These are phyloP conservation scores for Phaffomyces opuntiae DNA, from an alignment of 805 yeast species.

Conservation along the genomic window DNA sequence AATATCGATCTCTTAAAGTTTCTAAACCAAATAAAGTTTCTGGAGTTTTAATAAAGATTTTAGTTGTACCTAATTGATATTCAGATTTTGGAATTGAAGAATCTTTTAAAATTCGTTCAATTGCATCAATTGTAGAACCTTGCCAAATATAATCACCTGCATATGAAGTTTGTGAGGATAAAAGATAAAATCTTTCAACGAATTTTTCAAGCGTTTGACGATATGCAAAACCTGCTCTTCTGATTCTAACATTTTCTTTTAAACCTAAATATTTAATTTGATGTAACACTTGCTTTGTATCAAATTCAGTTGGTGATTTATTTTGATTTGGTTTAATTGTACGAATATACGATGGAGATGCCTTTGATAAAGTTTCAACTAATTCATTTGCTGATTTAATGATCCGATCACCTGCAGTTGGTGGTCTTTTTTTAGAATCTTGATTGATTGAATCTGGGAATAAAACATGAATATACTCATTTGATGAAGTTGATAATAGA, in stretches of 20 bases:
- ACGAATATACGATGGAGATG: constrained; percentile 95
- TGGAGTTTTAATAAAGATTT: constrained; percentile 93
- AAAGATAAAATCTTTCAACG: constrained; percentile 84
- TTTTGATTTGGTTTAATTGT: constrained; percentile 96
- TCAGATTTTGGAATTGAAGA: constrained; percentile 71
- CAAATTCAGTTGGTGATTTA: constrained; percentile 85
- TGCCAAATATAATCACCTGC: constrained; percentile 74
- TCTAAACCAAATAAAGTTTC: constrained; percentile 94
- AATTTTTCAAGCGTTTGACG: constrained; percentile 95
- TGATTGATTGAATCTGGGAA: constrained; percentile 63
- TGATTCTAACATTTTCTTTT: constrained; percentile 92
- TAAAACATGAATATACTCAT: constrained; percentile 49
- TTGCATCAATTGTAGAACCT: constrained; percentile 52
- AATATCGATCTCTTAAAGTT: constrained; percentile 91
- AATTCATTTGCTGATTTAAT: constrained; percentile 84
- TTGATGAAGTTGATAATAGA: constrained; percentile 63
- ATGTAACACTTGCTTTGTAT: constrained; percentile 82
- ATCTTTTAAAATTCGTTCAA: constrained; percentile 43
- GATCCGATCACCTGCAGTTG: constrained; percentile 94
- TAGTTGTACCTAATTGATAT: constrained; percentile 86
- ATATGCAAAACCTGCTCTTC: constrained; percentile 98
- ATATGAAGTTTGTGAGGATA: constrained; percentile 86
- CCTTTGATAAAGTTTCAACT: constrained; percentile 80
- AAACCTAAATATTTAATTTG: constrained; percentile 93
- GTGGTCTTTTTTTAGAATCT: constrained; percentile 76